Base-by-base conservation (phyloP, 2,329 filamentous ascomycete species). In the Nothophoma quercina region DNA sequence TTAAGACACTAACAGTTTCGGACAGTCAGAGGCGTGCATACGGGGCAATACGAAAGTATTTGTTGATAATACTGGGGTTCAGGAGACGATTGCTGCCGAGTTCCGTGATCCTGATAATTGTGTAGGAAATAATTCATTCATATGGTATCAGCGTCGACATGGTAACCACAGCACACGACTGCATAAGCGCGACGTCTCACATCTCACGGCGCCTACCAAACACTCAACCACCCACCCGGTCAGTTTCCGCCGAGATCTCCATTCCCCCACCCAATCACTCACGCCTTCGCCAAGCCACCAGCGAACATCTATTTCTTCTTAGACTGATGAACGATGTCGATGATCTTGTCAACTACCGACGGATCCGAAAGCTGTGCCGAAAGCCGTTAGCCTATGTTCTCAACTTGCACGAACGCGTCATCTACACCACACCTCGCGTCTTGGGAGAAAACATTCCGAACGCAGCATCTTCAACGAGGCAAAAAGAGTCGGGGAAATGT, bases 291-390 rank as follows among this genome's bases (percentile, higher is more conserved):
- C 50, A 48, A 53, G 50, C 43, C 50, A 25, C 4, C 22, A 9
- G 9, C n/a, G 6, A 13, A 13, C 35, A 8, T 40, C 60, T 72
- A 77, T 68, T 77, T 77, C 68, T 76, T 78, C 65, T 76, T 79
- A 55, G 79, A 74, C 61, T 84, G 81, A 67, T 93, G 88, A 45
- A 97, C 93, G 38, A 83, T 85, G 58, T 85, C 78, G 73, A 98
- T 96, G 71, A 99, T 97, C 79, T 88, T 93, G 39, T 89, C 86
- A 21, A 99, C 93, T 19, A 98, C 88, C 55, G 81, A 85, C 38
- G 95, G 95, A 75, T 99, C 93, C 55, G 91, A 95, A 44, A 98
- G 84, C 88, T 96, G 63, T 25, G 33, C 55, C 51, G 43, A 47
- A 44, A 35, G 18, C 29, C 59, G 63, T 72, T 69, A 72, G 70